phyloP scores from a whole-genome alignment of 1,284 basidiomycete genomes.

The Macrocystidia cucumis region DNA sequence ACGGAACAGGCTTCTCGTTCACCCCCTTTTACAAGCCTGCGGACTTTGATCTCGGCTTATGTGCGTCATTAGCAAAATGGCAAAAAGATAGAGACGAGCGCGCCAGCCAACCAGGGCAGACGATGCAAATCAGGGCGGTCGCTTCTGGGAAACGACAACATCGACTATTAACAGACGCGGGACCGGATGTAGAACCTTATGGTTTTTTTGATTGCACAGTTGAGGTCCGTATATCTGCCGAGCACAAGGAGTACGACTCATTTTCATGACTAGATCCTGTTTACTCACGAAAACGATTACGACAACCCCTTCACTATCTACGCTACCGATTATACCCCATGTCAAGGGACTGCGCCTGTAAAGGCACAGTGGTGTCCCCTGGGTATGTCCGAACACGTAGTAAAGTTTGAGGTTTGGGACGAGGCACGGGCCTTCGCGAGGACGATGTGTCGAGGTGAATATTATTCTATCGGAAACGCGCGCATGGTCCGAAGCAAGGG shows the following conservation, averaged over 20 bases:
- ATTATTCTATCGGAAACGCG: constrained; percentile 48
- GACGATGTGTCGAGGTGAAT: constrained; percentile 40
- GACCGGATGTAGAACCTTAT: constrained; percentile 31
- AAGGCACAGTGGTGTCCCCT: constrained; percentile 40
- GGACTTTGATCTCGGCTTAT: constrained; percentile 22
- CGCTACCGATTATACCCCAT: constrained; percentile 61
- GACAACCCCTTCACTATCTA: constrained; percentile 42
- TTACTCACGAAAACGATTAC: constrained; percentile 23
- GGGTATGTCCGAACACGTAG: constrained; percentile 31
- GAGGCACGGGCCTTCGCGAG: constrained; percentile 28
- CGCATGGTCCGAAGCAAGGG: constrained; percentile 30
- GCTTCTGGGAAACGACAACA: constrained; percentile 27
- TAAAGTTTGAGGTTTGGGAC: constrained; percentile 56
- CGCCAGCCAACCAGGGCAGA: not conserved
- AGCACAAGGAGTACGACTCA: not conserved
- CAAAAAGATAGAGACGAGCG: constrained; percentile 13
- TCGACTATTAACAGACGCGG: constrained; percentile 41
- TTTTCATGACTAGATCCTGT: constrained; percentile 1
- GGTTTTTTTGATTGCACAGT: constrained; percentile 66
- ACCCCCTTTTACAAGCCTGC: constrained; percentile 25
- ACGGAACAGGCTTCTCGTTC: constrained; percentile 18
- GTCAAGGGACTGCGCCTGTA: constrained; percentile 21
- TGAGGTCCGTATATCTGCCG: constrained; percentile 35
- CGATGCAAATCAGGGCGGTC: not conserved
- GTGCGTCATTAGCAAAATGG: constrained; percentile 39